phyloP scores from a whole-genome alignment of 2,329 filamentous ascomycete species.

The Exutisphaerella laricina region DNA sequence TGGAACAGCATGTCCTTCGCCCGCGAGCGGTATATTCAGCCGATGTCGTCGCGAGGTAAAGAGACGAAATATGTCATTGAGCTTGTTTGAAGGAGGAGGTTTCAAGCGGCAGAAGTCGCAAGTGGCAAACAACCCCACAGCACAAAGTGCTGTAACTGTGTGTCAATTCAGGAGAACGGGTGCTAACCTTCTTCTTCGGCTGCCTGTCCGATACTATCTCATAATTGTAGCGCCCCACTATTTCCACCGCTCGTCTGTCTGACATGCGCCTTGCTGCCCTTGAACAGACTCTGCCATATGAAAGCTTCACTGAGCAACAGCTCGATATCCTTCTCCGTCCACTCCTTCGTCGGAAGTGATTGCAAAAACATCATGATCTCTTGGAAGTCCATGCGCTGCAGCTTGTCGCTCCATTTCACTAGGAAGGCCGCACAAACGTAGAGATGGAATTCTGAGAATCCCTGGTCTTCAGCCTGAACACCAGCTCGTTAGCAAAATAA shows the following conservation, averaged over 20 bases:
- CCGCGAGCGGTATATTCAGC: no score
- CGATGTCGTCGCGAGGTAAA: no score
- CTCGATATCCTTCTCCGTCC: slow-evolving; percentile 98
- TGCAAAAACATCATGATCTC: slow-evolving; percentile 99
- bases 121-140: no score
- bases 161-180: not conserved
- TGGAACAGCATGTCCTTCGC: no score
- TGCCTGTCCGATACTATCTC: no score
- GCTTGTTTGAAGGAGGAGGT: no score
- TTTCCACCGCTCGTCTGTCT: slow-evolving; percentile 21
- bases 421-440: slow-evolving; percentile 98
- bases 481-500: no score
- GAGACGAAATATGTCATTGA: no score
- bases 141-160: no score
- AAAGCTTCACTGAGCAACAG: slow-evolving; percentile 92
- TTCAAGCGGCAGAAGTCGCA: no score
- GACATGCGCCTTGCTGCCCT: slow-evolving; percentile 87
- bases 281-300: slow-evolving; percentile 97
- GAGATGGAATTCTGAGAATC: slow-evolving; percentile 95
- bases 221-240: slow-evolving; percentile 17
- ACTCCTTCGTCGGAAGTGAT: slow-evolving; percentile 81
- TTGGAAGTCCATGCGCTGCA: slow-evolving; percentile 96
- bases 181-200: no score
- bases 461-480: slow-evolving; percentile 92
- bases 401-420: slow-evolving; percentile 94